phyloP scores from a whole-genome alignment of 139 green algal genomes.

The Coelastrella sp. region DNA sequence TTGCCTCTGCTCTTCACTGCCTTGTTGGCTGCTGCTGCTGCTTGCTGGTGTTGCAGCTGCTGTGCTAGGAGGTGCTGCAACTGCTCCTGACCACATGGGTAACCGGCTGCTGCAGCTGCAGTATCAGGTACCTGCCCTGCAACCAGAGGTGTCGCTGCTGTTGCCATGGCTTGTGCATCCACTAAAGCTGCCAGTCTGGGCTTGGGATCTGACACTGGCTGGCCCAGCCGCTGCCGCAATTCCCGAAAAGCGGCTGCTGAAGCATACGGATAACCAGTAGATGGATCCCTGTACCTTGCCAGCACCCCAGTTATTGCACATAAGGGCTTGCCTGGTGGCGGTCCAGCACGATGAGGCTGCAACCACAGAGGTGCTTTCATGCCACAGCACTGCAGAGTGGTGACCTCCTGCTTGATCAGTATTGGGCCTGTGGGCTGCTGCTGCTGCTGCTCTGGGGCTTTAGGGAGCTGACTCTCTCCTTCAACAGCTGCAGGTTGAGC shows the following conservation, averaged over 20 bases:
- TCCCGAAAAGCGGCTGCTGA: conserved; percentile 47
- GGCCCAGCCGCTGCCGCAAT: conserved; percentile 41
- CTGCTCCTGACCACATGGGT: background rate
- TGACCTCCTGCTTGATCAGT: conserved; percentile 16
- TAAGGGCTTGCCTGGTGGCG: conserved; percentile 15
- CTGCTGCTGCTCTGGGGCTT: background rate
- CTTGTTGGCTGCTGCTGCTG: background rate
- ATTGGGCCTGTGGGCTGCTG: background rate
- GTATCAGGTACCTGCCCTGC: background rate
- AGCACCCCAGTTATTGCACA: conserved; percentile 49
- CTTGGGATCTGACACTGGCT: conserved; percentile 31
- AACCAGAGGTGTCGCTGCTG: background rate
- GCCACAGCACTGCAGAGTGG: conserved; percentile 50
- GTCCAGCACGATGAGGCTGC: conserved; percentile 42
- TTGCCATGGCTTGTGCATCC: background rate
- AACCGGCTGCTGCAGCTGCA: background rate
- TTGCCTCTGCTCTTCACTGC: background rate
- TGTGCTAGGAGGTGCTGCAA: background rate
- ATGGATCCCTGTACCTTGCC: conserved; percentile 50
- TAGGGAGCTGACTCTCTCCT: background rate
- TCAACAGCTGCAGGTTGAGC: background rate
- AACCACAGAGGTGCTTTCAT: conserved; percentile 61
- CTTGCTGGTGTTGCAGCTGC: conserved; percentile 24
- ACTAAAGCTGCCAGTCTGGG: background rate
- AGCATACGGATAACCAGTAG: conserved; percentile 32